Evolutionary conservation across 169 alveolate species (phyloP), one percentile per base, ranked within the genome.

Genomic region (Cryptosporidium viatorum): DNA sequence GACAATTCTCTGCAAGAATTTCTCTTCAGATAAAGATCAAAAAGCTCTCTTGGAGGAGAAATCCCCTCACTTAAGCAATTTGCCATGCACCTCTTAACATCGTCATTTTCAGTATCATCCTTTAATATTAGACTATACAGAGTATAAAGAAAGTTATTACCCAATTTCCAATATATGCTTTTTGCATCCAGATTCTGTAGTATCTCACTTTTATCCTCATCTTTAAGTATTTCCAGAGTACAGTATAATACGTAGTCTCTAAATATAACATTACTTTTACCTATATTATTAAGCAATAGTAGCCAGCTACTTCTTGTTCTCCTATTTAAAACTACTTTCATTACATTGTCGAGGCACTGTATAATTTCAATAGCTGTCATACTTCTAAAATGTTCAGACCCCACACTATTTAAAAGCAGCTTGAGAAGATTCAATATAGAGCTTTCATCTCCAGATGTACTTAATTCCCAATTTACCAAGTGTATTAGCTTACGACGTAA

Each of bases 331-430:
- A 62, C 51, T 21, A 43, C 59, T 39, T 29, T 80, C 73, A 80
- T 60, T 39, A 80, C 89, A 29, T 65, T 45, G 37, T 80, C 89
- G 55, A 80, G 21, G 33, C 89, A 80, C 35, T 80, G 89, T 14
- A 80, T 21, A 16, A 80, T 80, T 26, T 80, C 89, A 4, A 80
- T 16, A 23, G 89, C 89, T 2, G 89, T n/a, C 33, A 80, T 39
- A 43, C 89, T 80, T 43, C 89, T 58, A 48, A 45, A 80, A 45
- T 80, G 89, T 1, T 80, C 89, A 43, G 89, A 80, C 35, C 80
- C 75, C 52, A 80, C 89, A 23, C 89, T 80, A 21, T 29, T 43
- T 58, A 80, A 16, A n/a, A 80, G 43, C 29, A 80, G 5, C 35
- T 23, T 31, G 18, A 80, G 51, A 18, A 80, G 50, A 10, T 50